Percentiles rank a stretch among this genome's conserved stretches.
These are phyloP conservation scores for Lachnellula cervina DNA, from an alignment of 2,329 filamentous ascomycete genomes.

Conservation along the genomic window DNA sequence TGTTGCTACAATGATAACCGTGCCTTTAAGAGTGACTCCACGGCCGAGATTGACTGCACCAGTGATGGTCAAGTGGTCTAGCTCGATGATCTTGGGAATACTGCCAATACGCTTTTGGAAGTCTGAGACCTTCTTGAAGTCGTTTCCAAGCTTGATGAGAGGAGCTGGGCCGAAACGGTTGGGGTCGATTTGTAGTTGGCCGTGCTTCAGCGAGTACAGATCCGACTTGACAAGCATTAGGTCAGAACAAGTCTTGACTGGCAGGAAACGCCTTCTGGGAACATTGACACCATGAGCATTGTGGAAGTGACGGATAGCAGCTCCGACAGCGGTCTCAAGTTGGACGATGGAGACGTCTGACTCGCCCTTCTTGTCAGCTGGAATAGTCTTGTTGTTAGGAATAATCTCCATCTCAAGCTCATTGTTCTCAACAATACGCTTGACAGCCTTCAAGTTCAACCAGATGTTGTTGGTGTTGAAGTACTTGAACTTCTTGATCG, in stretches of 20 bases:
- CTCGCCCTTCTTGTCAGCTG: slow-evolving; percentile 99
- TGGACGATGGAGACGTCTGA: slow-evolving; percentile 96
- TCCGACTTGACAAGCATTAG: slow-evolving; percentile 99
- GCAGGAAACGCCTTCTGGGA: slow-evolving; percentile 93
- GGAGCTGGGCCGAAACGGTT: slow-evolving; percentile 95
- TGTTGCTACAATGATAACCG: slow-evolving; percentile 97
- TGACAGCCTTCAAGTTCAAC: slow-evolving; percentile 96
- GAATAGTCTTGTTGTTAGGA: slow-evolving; percentile 97
- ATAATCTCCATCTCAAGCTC: slow-evolving; percentile 99
- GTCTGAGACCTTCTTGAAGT: slow-evolving; percentile 99
- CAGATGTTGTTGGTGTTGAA: slow-evolving; percentile 99
- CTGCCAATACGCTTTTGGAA: slow-evolving; percentile 84
- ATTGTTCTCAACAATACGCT: slow-evolving; percentile 97
- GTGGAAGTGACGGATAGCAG: slow-evolving; percentile 96
- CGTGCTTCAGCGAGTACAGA: slow-evolving; percentile 97
- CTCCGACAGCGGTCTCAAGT: slow-evolving; percentile 97
- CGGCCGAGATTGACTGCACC: slow-evolving; percentile 95
- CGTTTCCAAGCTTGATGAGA: slow-evolving; percentile 95
- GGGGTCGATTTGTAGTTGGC: slow-evolving; percentile 93
- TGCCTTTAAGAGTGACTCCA: slow-evolving; percentile 93
- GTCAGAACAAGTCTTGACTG: slow-evolving; percentile 99
- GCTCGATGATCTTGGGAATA: slow-evolving; percentile 86
- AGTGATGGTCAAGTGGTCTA: slow-evolving; percentile 94
- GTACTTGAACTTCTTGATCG: slow-evolving; percentile 99
- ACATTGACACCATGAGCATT: slow-evolving; percentile 99